Evolutionary conservation across 2,329 filamentous ascomycete species (phyloP), one percentile per base, ranked within the genome.

Genomic region (Talaromyces sp.): DNA sequence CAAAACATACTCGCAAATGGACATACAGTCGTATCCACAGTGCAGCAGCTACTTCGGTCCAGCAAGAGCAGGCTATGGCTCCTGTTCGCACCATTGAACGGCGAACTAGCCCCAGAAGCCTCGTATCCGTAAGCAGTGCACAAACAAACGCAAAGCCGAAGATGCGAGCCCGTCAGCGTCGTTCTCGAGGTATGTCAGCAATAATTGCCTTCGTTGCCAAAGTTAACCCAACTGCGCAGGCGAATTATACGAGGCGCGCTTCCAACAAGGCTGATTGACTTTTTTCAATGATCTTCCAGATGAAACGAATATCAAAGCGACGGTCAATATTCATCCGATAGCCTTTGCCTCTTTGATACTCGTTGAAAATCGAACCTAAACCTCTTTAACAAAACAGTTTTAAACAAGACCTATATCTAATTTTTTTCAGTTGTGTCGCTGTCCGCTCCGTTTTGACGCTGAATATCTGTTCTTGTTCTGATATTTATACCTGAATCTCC

Each of bases 241-340:
- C 19, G 65, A 70, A 11, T 63, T 61, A 27, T 72, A 72, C 49
- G 64, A 56, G 30, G 64, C 66, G 32, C 66, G 69, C 1, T 72
- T 71, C 19, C 60, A 63, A 37, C 57, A 60, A 6, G 44, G 22
- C 7, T 60, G 33, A 61, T 11, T n/a, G 24, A 27, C 24, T 4
- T 24, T 33, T 29, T 27, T n/a, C n/a, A n/a, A n/a, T 16, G 7
- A 8, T 39, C 40, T 20, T 8, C 35, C 9, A 41, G 22, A 16
- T 11, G 39, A 19, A 22, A 22, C 6, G 5, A 39, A 10, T 9
- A 27, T 27, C 24, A 27, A 27, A 5, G 9, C 9, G 24, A 4
- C 24, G 24, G 9, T 27, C 5, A 27, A 4, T 27, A 5, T 4
- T 5, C 24, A 27, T 4, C 5, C 24, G 24, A 27, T 27, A 9